Conservation (phyloP, 371 early-diverging fungal species). For the Hamiltosporidium tvaerminnensis region DNA sequence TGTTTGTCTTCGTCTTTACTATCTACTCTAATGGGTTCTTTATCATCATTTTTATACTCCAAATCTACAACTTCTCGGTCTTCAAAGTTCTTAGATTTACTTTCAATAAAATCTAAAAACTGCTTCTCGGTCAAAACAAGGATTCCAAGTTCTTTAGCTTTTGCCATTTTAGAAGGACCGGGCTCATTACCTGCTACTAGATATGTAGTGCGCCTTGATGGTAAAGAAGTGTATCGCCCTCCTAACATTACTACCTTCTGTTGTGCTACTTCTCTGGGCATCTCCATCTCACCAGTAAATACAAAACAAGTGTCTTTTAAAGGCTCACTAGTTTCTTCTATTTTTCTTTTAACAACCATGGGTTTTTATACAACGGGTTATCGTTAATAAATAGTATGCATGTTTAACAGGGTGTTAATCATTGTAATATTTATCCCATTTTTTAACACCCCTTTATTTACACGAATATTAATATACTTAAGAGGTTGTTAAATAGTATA, state of each 20-base stretch:
- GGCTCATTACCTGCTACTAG: constrained; percentile 71
- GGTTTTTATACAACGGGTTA: too few species aligned
- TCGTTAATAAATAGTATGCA: too few species aligned
- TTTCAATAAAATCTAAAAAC: constrained; percentile 63
- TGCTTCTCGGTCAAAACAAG: constrained; percentile 69
- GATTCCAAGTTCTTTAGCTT: constrained; percentile 61
- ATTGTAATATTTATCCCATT: too few species aligned
- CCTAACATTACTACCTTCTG: constrained; percentile 22
- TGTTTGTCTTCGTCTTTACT: background rate
- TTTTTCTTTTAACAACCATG: too few species aligned
- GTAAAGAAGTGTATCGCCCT: constrained; percentile 64
- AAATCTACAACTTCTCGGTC: constrained; percentile 14
- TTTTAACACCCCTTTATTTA: too few species aligned
- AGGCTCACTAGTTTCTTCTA: too few species aligned
- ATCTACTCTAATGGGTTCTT: constrained; percentile 15
- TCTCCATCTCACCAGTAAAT: constrained; percentile 41
- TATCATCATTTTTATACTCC: constrained; percentile 1
- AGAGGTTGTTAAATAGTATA: too few species aligned
- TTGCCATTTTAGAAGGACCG: constrained; percentile 70
- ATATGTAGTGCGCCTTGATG: constrained; percentile 72
- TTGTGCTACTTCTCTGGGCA: constrained; percentile 38
- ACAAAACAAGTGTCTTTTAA: too few species aligned
- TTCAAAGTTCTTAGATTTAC: constrained; percentile 28
- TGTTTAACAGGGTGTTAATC: too few species aligned
- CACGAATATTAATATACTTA: too few species aligned